Conservation (phyloP, 2,329 filamentous ascomycete species). For the Alternaria viburni region DNA sequence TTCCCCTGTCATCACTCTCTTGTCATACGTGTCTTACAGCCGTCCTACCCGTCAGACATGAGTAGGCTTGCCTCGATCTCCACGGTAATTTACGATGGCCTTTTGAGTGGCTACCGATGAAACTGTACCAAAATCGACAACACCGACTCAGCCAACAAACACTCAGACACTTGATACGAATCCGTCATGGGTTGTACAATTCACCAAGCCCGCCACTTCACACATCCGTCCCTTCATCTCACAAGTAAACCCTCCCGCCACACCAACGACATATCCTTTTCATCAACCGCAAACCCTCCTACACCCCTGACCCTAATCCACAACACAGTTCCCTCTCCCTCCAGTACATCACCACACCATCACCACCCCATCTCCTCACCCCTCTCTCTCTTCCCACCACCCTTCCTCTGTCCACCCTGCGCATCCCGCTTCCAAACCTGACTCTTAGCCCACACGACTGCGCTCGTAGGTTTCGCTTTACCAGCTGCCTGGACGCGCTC, state of each 20-base stretch:
- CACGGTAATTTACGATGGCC: no score
- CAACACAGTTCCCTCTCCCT: background rate
- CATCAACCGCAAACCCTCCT: background rate
- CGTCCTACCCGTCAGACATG: background rate
- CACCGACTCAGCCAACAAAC: background rate
- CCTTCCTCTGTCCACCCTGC: fast-evolving
- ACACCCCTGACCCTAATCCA: background rate
- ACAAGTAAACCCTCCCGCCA: background rate
- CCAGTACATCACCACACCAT: background rate
- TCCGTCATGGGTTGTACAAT: no score
- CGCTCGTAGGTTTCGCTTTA: background rate
- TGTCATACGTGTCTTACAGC: background rate
- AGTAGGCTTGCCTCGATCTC: no score
- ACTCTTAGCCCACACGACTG: background rate
- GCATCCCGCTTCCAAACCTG: background rate
- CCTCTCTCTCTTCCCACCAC: background rate
- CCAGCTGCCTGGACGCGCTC: background rate
- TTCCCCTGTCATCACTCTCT: background rate
- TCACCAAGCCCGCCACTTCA: background rate
- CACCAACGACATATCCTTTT: background rate
- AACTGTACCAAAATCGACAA: background rate
- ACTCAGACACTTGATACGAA: no score
- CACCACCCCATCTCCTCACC: background rate
- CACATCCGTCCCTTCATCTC: background rate
- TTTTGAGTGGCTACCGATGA: no score